Conservation (phyloP, 257 asterid species). For the Thymus quinquecostatus region DNA sequence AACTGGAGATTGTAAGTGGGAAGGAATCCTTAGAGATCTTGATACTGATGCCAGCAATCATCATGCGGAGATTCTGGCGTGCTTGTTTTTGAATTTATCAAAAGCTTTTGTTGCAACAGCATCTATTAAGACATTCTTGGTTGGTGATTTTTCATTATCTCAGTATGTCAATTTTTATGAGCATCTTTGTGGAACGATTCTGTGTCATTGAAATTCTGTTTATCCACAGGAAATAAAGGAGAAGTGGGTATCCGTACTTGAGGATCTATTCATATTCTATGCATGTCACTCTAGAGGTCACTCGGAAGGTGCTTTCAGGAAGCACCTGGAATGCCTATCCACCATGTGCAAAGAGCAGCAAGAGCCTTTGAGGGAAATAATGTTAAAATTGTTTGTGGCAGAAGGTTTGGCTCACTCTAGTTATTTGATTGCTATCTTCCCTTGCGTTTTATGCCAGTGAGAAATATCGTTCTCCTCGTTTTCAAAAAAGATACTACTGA, state of each 20-base stretch:
- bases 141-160: slow-evolving; percentile 41
- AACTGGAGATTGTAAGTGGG: slow-evolving; percentile 52
- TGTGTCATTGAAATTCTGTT: slow-evolving; percentile 25
- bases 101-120: slow-evolving; percentile 55
- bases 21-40: slow-evolving; percentile 51
- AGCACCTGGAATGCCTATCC: slow-evolving; percentile 59
- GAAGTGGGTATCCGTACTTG: slow-evolving; percentile 57
- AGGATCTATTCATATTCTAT: slow-evolving; percentile 69
- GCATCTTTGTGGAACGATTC: slow-evolving; percentile 1
- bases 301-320: slow-evolving; percentile 52
- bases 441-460: neutral
- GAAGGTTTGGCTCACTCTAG: slow-evolving; percentile 59
- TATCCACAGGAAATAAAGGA: slow-evolving; percentile 61
- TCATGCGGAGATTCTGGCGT: slow-evolving; percentile 63
- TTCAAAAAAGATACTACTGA: slow-evolving; percentile 1
- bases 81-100: slow-evolving; percentile 64
- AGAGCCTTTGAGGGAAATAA: slow-evolving; percentile 42
- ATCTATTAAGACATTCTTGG: slow-evolving; percentile 55
- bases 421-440: slow-evolving; percentile 20
- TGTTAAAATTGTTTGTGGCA: slow-evolving; percentile 59
- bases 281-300: slow-evolving; percentile 56
- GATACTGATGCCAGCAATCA: slow-evolving; percentile 46
- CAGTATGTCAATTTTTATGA: neutral
- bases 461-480: slow-evolving; percentile 2
- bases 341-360: slow-evolving; percentile 45